phyloP scores from a whole-genome alignment of 371 early-diverging fungal species.

The Mortierella polycephala region DNA sequence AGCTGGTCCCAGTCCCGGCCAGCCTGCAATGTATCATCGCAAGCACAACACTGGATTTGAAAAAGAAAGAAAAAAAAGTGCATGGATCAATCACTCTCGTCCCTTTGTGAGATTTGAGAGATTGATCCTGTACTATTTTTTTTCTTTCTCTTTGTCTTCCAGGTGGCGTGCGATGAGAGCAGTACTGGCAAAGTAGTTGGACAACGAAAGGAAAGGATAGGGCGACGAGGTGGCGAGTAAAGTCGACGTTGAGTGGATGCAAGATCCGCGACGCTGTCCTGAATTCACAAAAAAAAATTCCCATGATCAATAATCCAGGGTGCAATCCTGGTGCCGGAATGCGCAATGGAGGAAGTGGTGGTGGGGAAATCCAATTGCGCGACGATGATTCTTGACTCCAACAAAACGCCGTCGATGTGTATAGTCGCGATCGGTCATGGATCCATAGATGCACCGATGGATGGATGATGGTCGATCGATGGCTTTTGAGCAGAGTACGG shows the following conservation, averaged over 20 bases:
- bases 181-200: slow-evolving; percentile 14
- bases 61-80: background rate
- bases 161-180: slow-evolving; percentile 3
- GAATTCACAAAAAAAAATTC: slow-evolving; percentile 1
- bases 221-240: background rate
- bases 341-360: too few relatives aligned
- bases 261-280: background rate
- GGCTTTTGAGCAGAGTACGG: background rate
- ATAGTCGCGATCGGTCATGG: too few relatives aligned
- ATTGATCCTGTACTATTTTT: background rate
- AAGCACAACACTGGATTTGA: background rate
- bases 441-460: slow-evolving; percentile 18
- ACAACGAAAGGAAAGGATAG: background rate
- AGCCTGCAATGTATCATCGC: slow-evolving; percentile 20
- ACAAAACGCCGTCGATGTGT: too few relatives aligned
- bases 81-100: too few relatives aligned
- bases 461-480: slow-evolving; percentile 14
- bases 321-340: too few relatives aligned
- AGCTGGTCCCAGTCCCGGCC: slow-evolving; percentile 14
- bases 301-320: background rate
- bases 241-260: background rate
- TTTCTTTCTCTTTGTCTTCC: background rate
- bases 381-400: too few relatives aligned
- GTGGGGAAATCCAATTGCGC: too few relatives aligned
- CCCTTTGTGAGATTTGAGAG: background rate